A percentile compares a stretch with the other conserved stretches of the same genome.
Evolutionary conservation across 495 filamentous ascomycete species (phyloP).

Genomic region (Penicillium salamii): DNA sequence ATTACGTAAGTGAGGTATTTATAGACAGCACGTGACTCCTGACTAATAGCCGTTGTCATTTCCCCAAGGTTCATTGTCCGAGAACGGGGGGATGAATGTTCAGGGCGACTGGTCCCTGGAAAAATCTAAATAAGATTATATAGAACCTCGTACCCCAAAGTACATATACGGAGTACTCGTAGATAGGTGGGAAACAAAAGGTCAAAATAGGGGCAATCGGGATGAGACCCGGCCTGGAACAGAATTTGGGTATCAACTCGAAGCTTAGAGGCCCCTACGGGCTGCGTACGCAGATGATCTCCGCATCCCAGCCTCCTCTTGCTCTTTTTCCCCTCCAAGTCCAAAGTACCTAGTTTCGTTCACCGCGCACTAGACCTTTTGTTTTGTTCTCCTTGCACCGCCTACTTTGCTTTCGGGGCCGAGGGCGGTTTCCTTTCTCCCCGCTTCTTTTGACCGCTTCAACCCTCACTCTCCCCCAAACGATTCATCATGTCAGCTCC

Average conservation of each 20-base stretch:
- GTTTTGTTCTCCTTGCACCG: conserved; percentile 7
- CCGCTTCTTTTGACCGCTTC: conserved; percentile 26
- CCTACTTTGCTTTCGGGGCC: conserved; percentile 2
- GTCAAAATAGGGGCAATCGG: conserved; percentile 1
- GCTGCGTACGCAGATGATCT: too few species aligned
- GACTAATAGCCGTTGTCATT: too few species aligned
- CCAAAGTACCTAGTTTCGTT: conserved; percentile 1
- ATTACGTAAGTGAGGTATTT: too few species aligned
- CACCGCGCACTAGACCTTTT: too few species aligned
- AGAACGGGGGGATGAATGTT: too few species aligned
- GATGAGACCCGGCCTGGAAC: conserved; percentile 8
- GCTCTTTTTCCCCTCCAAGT: conserved; percentile 2
- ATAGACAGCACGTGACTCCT: too few species aligned
- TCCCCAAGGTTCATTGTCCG: too few species aligned
- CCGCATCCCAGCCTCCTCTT: conserved; percentile 11
- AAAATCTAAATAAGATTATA: too few species aligned
- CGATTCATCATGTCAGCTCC: conserved; percentile 46
- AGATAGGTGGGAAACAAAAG: too few species aligned
- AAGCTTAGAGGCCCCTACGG: conserved; percentile 11
- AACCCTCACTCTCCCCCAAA: conserved; percentile 6
- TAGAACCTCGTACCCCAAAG: too few species aligned
- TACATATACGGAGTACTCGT: too few species aligned
- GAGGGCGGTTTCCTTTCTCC: conserved; percentile 18
- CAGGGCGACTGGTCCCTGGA: too few species aligned
- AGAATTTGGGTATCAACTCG: conserved; percentile 14